A percentile compares a stretch with the other conserved stretches of the same genome.
Conservation (phyloP, 106 monocot genomes). For the Dioscorea zingiberensis region DNA sequence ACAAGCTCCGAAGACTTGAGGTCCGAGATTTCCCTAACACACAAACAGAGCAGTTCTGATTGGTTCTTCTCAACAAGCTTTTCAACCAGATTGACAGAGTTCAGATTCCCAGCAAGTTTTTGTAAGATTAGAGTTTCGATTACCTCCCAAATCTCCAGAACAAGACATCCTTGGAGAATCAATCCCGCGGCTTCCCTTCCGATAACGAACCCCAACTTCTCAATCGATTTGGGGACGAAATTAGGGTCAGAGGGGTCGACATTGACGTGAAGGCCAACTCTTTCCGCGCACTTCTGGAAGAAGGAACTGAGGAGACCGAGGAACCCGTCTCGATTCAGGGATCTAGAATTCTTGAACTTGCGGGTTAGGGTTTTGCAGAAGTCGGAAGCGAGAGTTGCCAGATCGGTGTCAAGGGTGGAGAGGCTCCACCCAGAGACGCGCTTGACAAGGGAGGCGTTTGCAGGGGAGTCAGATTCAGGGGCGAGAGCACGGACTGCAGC, state of each 20-base stretch:
- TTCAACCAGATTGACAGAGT: slow-evolving; percentile 28
- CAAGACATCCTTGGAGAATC: slow-evolving; percentile 31
- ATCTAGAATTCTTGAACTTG: slow-evolving; percentile 24
- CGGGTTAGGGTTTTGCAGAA: slow-evolving; percentile 21
- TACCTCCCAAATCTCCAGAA: slow-evolving; percentile 41
- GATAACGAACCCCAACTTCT: slow-evolving; percentile 21
- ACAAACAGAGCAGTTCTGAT: slow-evolving; percentile 45
- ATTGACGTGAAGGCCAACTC: background rate
- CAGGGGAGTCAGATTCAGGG: slow-evolving; percentile 5
- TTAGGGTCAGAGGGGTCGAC: background rate
- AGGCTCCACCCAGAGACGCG: slow-evolving; percentile 36
- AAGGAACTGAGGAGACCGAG: slow-evolving; percentile 23
- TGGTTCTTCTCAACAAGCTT: slow-evolving; percentile 49
- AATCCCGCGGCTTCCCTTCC: slow-evolving; percentile 22
- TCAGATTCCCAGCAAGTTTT: slow-evolving; percentile 17
- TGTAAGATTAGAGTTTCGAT: slow-evolving; percentile 28
- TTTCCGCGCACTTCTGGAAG: slow-evolving; percentile 5
- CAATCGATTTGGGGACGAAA: slow-evolving; percentile 15
- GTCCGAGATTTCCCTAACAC: slow-evolving; percentile 25
- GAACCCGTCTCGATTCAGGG: slow-evolving; percentile 17
- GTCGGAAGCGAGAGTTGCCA: slow-evolving; percentile 13
- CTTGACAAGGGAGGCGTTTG: slow-evolving; percentile 11
- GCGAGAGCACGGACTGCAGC: slow-evolving; percentile 27
- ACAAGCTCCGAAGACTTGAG: slow-evolving; percentile 43
- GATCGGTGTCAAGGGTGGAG: slow-evolving; percentile 18